phyloP scores from a whole-genome alignment of 139 green algal genomes.

The Micractinium conductrix region DNA sequence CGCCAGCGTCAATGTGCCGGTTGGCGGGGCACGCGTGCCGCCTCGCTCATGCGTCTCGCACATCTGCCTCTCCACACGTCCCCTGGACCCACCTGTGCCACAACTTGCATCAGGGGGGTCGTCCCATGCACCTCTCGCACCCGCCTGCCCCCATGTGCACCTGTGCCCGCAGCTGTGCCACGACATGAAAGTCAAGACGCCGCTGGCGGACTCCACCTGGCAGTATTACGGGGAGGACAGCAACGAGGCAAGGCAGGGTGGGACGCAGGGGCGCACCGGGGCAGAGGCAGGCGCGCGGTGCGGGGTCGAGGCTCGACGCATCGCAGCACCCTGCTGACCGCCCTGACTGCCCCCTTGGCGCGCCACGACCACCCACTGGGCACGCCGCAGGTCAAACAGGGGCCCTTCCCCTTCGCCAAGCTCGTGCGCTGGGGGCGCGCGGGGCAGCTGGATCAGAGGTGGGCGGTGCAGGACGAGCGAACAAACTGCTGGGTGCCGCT shows the following conservation, averaged over 20 bases:
- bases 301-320: no score
- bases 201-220: constrained; percentile 12
- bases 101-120: no score
- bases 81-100: no score
- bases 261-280: background rate
- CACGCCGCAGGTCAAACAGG: constrained; percentile 5
- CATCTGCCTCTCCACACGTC: no score
- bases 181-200: background rate
- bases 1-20: no score
- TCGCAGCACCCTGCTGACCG: no score
- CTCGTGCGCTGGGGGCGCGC: constrained; percentile 25
- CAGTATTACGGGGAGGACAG: constrained; percentile 14
- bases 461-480: constrained; percentile 6
- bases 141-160: no score
- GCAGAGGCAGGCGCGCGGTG: no score
- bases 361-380: background rate
- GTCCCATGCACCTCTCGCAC: no score
- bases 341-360: no score
- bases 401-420: constrained; percentile 5
- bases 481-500: constrained; percentile 44
- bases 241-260: background rate
- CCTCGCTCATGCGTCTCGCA: no score
- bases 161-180: background rate
- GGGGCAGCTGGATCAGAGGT: background rate
- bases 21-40: no score